Base-by-base conservation (phyloP, 1,139 yeast genomes). In the Fermentozyma sake region DNA sequence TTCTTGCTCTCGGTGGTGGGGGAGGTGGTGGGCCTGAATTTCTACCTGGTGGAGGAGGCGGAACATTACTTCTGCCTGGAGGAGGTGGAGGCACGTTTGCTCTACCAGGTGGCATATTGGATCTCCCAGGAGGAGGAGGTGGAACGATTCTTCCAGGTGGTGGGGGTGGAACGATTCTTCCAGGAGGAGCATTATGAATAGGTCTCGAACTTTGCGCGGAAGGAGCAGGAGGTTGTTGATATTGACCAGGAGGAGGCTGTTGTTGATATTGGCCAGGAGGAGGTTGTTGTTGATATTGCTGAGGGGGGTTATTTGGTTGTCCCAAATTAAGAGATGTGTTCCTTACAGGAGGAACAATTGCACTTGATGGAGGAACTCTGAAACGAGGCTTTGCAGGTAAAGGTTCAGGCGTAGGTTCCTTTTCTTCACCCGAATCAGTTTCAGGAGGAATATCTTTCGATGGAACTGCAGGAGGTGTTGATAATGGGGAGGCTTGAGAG, bases 291-390 rank as follows among this genome's bases (percentile, higher is more conserved):
- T 27, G 31, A n/a, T 25, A 16, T 8, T 32, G 30, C 6, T 28
- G 27, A 13, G 39, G 35, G 3, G 41, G n/a, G n/a, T n/a, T n/a
- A n/a, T n/a, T n/a, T n/a, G n/a, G n/a, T n/a, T n/a, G n/a, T n/a
- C n/a, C n/a, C n/a, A n/a, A n/a, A n/a, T n/a, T n/a, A n/a, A n/a
- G n/a, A n/a, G 32, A 31, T 6, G 46, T 29, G 28, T 30, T 32
- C 10, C 31, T 22, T 3, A 34, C 39, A 2, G 42, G 41, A 4
- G 46, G 55, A 6, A 52, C 52, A 6, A 53, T 49, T 2, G 52
- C 46, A 31, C 41, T 42, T 13, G 50, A 35, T 4, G 65, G 64
- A 13, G 65, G 65, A 9, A 54, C 46, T 28, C 52, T 44, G 40
- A 53, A 53, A 16, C 33, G 28, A 2, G 41, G 39, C 12, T 34